A percentile compares a stretch with the other conserved stretches of the same genome.
Conservation (phyloP, 768 basidiomycete genomes). For the Boletus vinaceobasis region DNA sequence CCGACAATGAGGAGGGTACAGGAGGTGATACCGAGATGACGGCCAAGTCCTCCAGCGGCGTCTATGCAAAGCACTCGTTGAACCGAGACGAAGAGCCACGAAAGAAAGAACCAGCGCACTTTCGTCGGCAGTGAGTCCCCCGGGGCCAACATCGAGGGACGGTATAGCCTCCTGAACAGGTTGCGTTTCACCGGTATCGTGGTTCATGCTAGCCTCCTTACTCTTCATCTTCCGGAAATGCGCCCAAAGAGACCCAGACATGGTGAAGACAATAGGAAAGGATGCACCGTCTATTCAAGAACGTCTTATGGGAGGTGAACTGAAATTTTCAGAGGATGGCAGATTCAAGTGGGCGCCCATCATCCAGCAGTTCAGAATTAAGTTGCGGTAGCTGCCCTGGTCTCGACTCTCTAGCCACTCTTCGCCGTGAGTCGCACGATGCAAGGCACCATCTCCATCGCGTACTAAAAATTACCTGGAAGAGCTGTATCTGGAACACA, state of each 20-base stretch:
- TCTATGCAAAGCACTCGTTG: slow-evolving; percentile 26
- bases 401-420: no score
- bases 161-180: background rate
- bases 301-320: no score
- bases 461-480: no score
- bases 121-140: slow-evolving; percentile 49
- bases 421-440: no score
- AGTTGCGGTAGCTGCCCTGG: no score
- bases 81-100: background rate
- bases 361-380: no score
- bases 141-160: slow-evolving; percentile 32
- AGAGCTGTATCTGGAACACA: no score
- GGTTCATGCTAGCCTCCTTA: background rate
- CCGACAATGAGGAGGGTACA: slow-evolving; percentile 58
- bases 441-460: no score
- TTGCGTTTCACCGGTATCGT: background rate
- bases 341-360: background rate
- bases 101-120: slow-evolving; percentile 24
- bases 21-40: slow-evolving; percentile 53
- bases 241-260: slow-evolving; percentile 8
- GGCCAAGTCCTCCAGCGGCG: slow-evolving; percentile 53
- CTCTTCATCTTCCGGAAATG: background rate
- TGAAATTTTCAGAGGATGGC: background rate
- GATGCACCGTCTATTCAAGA: no score
- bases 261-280: background rate